These are phyloP conservation scores for Endocalyx cinctus DNA, from an alignment of 2,329 filamentous ascomycete genomes.

Conservation along the genomic window DNA sequence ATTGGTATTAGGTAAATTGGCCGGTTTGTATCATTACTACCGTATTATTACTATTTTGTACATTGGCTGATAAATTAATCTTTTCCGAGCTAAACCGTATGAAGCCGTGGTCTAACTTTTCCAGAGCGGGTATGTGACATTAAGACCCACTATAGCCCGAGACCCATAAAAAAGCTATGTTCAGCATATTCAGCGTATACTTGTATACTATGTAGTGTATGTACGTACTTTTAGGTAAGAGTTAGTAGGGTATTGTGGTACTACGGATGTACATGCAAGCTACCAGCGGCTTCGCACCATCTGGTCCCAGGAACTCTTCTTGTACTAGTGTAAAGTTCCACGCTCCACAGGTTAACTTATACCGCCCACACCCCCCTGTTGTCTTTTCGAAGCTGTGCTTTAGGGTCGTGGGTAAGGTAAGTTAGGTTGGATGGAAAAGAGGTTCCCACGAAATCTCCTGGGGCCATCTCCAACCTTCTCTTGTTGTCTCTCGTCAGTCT, in stretches of 20 bases:
- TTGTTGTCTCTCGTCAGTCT: slow-evolving; percentile 25
- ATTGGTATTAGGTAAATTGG: too few species aligned
- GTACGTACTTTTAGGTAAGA: too few species aligned
- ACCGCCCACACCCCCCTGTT: slow-evolving; percentile 21
- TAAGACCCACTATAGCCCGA: slow-evolving; percentile 12
- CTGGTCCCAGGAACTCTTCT: slow-evolving; percentile 25
- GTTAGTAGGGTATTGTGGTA: too few species aligned
- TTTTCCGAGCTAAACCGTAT: too few species aligned
- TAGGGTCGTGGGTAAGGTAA: slow-evolving; percentile 22
- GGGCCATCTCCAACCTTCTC: slow-evolving; percentile 24
- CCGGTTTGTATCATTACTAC: too few species aligned
- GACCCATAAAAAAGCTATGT: slow-evolving; percentile 13
- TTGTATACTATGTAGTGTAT: too few species aligned
- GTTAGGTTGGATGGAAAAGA: slow-evolving; percentile 17
- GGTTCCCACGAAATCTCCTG: slow-evolving; percentile 26
- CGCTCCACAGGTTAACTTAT: slow-evolving; percentile 22
- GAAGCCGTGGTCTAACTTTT: too few species aligned
- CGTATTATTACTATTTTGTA: too few species aligned
- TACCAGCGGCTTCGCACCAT: slow-evolving; percentile 21
- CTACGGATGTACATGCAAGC: slow-evolving; percentile 16
- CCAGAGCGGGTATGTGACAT: too few species aligned
- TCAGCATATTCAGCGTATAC: too few species aligned
- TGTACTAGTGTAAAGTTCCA: too few species aligned
- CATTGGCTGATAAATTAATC: too few species aligned
- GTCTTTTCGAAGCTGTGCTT: slow-evolving; percentile 18